Evolutionary conservation across 768 basidiomycete species (phyloP).

Genomic region (Arthromyces matolae): DNA sequence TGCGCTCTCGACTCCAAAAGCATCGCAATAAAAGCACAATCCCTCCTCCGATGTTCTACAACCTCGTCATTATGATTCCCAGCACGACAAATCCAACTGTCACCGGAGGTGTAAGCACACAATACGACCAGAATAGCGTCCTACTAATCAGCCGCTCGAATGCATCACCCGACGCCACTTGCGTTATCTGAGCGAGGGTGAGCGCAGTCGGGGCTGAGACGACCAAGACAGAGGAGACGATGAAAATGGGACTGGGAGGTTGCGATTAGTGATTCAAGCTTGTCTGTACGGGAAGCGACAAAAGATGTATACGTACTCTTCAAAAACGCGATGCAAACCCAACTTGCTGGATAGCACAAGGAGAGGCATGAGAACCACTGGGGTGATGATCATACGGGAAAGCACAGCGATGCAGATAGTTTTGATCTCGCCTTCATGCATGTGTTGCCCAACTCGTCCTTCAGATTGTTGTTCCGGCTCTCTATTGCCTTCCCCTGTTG

Average conservation of each 20-base stretch:
- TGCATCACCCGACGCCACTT: conserved; percentile 77
- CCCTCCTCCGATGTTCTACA: too few species aligned
- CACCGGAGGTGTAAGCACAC: conserved; percentile 81
- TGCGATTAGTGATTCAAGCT: conserved; percentile 3
- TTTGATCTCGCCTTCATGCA: conserved; percentile 49
- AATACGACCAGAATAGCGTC: conserved; percentile 94
- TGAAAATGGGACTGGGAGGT: conserved; percentile 72
- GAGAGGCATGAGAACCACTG: conserved; percentile 72
- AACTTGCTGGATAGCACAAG: conserved; percentile 60
- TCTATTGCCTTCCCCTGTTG: neutral
- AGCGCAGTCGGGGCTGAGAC: conserved; percentile 78
- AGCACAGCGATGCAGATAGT: conserved; percentile 81
- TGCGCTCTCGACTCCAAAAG: too few species aligned
- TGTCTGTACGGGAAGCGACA: neutral
- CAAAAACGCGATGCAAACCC: conserved; percentile 60
- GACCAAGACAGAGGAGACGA: conserved; percentile 80
- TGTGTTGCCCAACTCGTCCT: neutral
- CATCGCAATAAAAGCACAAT: too few species aligned
- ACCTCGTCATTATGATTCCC: conserved; percentile 59
- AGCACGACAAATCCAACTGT: conserved; percentile 75
- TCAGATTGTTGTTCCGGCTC: neutral
- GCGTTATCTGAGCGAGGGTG: conserved; percentile 66
- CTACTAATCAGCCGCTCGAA: conserved; percentile 89
- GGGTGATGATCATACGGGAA: conserved; percentile 85
- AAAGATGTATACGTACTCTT: conserved; percentile 55